phyloP scores from a whole-genome alignment of 192 early-diverging fungal genomes.

The Rhizophagus sp. region DNA sequence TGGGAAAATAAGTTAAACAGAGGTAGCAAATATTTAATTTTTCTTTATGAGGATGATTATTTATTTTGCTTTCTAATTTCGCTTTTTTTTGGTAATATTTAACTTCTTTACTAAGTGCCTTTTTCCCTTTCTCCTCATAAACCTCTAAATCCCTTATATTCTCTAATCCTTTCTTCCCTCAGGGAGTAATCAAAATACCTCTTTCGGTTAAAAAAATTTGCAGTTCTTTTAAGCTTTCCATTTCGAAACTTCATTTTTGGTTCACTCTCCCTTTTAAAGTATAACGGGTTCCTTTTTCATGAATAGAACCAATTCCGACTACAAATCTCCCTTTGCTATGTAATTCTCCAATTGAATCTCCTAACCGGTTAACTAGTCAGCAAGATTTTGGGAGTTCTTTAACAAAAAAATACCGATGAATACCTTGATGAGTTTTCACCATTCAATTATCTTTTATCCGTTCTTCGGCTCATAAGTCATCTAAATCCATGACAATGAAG shows the following conservation, averaged over 20 bases:
- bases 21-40: no score
- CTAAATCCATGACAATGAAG: background rate
- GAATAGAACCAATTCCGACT: background rate
- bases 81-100: no score
- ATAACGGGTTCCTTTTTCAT: background rate
- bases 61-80: no score
- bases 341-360: background rate
- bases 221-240: no score
- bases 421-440: background rate
- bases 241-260: no score
- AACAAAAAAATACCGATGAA: background rate
- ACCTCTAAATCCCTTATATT: background rate
- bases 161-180: conserved; percentile 1
- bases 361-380: background rate
- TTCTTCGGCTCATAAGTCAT: background rate
- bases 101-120: no score
- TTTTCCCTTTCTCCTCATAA: background rate
- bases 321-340: background rate
- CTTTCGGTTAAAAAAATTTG: no score
- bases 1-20: no score
- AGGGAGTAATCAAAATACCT: background rate
- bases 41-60: no score
- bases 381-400: background rate
- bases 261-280: background rate
- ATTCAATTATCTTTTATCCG: background rate